These are phyloP conservation scores for Heteromeles arbutifolia DNA, from an alignment of 306 rosid species.

Conservation along the genomic window DNA sequence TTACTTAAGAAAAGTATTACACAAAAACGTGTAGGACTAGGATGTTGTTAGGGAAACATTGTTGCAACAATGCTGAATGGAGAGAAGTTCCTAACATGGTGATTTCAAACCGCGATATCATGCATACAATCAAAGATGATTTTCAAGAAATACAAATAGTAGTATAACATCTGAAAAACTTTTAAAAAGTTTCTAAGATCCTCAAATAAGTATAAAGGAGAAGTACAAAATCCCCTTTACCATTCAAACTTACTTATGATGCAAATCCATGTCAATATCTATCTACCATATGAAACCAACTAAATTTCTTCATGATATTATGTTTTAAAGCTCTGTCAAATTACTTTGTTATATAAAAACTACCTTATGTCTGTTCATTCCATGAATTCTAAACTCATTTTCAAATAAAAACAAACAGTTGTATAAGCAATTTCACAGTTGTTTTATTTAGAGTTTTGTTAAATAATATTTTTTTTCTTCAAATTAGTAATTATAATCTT, in stretches of 20 bases:
- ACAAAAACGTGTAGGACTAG: background rate
- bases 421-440: background rate
- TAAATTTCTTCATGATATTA: background rate
- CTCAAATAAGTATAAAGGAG: background rate
- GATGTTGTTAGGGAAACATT: too few relatives aligned
- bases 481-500: too few relatives aligned
- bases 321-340: too few relatives aligned
- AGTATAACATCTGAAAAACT: too few relatives aligned
- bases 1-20: too few relatives aligned
- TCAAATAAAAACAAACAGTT: too few relatives aligned
- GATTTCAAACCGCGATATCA: background rate
- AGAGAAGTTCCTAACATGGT: background rate
- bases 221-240: background rate
- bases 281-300: background rate
- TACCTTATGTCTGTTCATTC: too few relatives aligned
- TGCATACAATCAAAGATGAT: background rate
- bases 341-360: too few relatives aligned
- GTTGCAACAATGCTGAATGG: background rate
- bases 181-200: too few relatives aligned
- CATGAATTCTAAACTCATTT: too few relatives aligned
- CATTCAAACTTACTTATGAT: background rate
- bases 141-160: background rate
- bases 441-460: background rate
- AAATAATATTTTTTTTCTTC: too few relatives aligned
- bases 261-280: background rate